Base-by-base conservation (phyloP, 1,139 yeast genomes). In the Starmera stellimalicola region DNA sequence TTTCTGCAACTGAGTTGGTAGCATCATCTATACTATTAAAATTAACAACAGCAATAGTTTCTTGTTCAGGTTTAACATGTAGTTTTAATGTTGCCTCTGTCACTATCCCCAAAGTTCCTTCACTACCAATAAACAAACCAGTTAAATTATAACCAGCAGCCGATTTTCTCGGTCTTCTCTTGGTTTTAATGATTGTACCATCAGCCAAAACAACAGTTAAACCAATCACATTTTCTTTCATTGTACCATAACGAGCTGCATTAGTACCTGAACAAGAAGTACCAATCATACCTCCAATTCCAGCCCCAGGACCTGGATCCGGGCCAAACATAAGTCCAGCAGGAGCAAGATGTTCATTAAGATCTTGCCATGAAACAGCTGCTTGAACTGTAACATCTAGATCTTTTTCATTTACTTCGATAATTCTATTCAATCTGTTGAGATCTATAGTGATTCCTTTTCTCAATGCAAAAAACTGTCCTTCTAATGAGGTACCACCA, bases 401-500 rank as follows among this genome's bases (percentile, higher is more conserved):
- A 54, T 78, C 87, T 16, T 64, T 62, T 35, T 63, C 64, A 48
- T 77, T 73, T 15, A 78, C 50, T 16, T 60, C 58, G 6, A 78
- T 26, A 17, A 78, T 62, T 34, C 68, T 54, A 50, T 72, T 67
- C 77, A 79, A 67, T 27, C 62, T 56, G 3, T 68, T 60, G 35
- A 78, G 52, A 47, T 78, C 83, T 12, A 78, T 40, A 12, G 77
- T 68, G 32, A 79, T 62, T 1, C 88, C 87, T 1, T 76, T 73
- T 41, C 85, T 63, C 0, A 87, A 75, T 31, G 87, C 85, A 51
- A 81, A 75, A 51, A 73, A 79, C 39, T 83, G 91, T 10, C 94
- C 94, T 55, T 83, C 94, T 19, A 83, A 59, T 0, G 93, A 79
- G 0, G 94, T 83, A 40, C 87, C 80, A 0, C 94, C 94, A 1